Conservation (phyloP, 352 stramenopile species). For the Phytophthora ramorum region DNA sequence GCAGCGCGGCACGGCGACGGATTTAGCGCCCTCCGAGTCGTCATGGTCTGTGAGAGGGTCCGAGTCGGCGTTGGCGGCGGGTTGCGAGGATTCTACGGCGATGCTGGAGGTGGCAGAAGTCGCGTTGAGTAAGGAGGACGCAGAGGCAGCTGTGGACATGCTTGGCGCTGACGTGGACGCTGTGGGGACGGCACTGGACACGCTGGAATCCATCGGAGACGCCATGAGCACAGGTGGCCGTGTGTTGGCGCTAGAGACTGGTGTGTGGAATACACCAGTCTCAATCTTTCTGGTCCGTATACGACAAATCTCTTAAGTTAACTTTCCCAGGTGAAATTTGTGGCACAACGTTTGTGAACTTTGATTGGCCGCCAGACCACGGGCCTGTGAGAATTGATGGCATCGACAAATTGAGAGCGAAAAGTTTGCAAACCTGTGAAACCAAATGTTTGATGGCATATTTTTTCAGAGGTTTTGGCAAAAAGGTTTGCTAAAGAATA, state of each 20-base stretch:
- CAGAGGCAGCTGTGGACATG: background rate
- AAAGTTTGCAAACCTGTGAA: too few relatives aligned
- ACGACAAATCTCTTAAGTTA: too few relatives aligned
- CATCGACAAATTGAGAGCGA: too few relatives aligned
- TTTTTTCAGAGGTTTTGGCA: too few relatives aligned
- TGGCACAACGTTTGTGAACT: too few relatives aligned
- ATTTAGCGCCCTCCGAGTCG: conserved; percentile 31
- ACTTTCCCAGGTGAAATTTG: too few relatives aligned
- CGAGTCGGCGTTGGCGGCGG: conserved; percentile 2
- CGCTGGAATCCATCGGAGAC: conserved; percentile 15
- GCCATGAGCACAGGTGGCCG: background rate
- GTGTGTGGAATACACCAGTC: too few relatives aligned
- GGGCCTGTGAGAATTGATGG: too few relatives aligned
- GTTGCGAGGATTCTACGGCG: conserved; percentile 9
- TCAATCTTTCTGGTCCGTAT: conserved; percentile 19
- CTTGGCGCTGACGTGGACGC: background rate
- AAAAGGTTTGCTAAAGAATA: too few relatives aligned
- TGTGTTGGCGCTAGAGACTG: background rate
- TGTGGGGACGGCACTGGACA: background rate
- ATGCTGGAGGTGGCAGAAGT: background rate
- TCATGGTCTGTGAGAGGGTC: conserved; percentile 32
- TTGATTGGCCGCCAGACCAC: too few relatives aligned
- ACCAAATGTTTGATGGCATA: too few relatives aligned
- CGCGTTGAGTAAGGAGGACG: background rate
- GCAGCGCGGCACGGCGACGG: conserved; percentile 71